phyloP scores from a whole-genome alignment of 345 rosid species.

The Eucalyptus grandis region DNA sequence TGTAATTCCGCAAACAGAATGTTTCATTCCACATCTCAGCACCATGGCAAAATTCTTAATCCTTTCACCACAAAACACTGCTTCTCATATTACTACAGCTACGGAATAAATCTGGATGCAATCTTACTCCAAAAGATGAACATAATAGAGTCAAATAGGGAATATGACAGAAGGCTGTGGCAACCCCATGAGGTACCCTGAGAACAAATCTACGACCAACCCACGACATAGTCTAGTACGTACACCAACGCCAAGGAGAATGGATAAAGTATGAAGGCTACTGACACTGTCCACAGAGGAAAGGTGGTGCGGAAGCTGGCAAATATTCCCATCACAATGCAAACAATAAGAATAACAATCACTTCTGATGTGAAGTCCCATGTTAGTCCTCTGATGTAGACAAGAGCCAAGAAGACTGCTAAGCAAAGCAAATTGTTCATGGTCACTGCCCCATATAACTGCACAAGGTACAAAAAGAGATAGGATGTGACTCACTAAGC shows the following conservation, averaged over 20 bases:
- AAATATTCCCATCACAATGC: constrained; percentile 70
- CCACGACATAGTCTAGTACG: constrained; percentile 73
- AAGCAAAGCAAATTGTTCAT: constrained; percentile 92
- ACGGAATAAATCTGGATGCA: neutral
- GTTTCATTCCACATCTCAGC: neutral
- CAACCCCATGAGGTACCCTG: neutral
- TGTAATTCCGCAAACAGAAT: neutral
- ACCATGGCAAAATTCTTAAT: neutral
- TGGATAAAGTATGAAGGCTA: constrained; percentile 74
- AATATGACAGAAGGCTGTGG: neutral
- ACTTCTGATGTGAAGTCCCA: constrained; percentile 98
- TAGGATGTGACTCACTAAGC: neutral
- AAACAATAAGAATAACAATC: constrained; percentile 66
- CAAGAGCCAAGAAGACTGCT: constrained; percentile 80
- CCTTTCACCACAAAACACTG: neutral
- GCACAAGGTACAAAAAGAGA: constrained; percentile 7
- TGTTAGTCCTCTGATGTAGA: constrained; percentile 61
- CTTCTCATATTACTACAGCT: neutral
- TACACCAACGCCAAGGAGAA: constrained; percentile 82
- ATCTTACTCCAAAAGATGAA: neutral
- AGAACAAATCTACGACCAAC: constrained; percentile 61
- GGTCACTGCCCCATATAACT: constrained; percentile 91
- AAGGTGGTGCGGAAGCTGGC: constrained; percentile 83
- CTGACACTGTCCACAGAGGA: constrained; percentile 75
- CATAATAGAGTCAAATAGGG: neutral